A percentile compares a stretch with the other conserved stretches of the same genome.
These are phyloP conservation scores for Hypomontagnella monticulosa DNA, from an alignment of 495 filamentous ascomycete species.

Conservation along the genomic window DNA sequence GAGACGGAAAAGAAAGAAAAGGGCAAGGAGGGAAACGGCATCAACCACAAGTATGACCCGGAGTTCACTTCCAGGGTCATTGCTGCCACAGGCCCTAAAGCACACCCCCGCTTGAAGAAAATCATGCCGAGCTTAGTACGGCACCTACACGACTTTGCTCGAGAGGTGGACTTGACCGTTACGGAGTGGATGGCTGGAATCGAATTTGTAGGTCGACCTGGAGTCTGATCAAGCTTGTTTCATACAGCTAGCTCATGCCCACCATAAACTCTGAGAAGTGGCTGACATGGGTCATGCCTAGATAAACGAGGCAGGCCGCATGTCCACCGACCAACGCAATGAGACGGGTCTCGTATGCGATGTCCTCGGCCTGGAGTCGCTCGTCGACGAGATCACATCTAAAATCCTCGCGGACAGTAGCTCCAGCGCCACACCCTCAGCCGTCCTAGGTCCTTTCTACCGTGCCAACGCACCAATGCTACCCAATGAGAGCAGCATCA, in stretches of 20 bases:
- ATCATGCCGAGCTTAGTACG: conserved; percentile 64
- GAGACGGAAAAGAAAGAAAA: conserved; percentile 1
- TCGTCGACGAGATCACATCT: conserved; percentile 82
- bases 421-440: conserved; percentile 69
- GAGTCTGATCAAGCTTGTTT: not conserved
- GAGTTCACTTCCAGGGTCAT: conserved; percentile 75
- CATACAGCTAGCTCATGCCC: not conserved
- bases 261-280: not conserved
- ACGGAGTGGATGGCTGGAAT: conserved; percentile 62
- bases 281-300: conserved; percentile 40
- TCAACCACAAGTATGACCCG: conserved; percentile 56
- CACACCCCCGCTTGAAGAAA: conserved; percentile 63
- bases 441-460: conserved; percentile 83
- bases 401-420: conserved; percentile 56
- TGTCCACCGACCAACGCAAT: conserved; percentile 76
- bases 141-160: conserved; percentile 68
- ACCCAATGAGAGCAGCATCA: conserved; percentile 71
- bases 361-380: conserved; percentile 75
- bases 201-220: conserved; percentile 48
- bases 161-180: conserved; percentile 66
- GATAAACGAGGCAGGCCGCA: conserved; percentile 77
- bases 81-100: conserved; percentile 74
- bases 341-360: conserved; percentile 78
- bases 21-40: not conserved
- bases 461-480: conserved; percentile 71